Percentiles rank a stretch among this genome's conserved stretches.
phyloP scores from a whole-genome alignment of 2,329 filamentous ascomycete species.

The Phialemonium atrogriseum region DNA sequence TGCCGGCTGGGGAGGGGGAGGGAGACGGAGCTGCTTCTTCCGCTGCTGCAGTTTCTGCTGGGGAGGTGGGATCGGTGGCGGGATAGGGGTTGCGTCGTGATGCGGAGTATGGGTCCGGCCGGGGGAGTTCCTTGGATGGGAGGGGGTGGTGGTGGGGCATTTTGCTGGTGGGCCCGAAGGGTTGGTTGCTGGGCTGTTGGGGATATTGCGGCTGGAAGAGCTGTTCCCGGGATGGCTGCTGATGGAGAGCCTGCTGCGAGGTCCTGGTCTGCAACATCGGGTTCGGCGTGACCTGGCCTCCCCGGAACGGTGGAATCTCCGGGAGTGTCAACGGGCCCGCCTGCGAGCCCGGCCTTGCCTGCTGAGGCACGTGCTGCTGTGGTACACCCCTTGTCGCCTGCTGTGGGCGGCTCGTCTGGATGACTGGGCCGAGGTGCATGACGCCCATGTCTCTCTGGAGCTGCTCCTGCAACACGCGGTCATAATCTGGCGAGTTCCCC shows the following conservation, averaged over 20 bases:
- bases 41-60: too few relatives aligned
- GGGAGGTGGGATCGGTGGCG: too few relatives aligned
- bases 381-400: constrained; percentile 7
- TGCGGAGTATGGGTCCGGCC: neutral
- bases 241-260: constrained; percentile 10
- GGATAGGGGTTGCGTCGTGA: neutral
- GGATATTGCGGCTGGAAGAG: constrained; percentile 15
- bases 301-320: constrained; percentile 48
- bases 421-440: constrained; percentile 39
- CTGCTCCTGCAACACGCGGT: constrained; percentile 52
- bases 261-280: constrained; percentile 16
- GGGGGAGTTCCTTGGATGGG: constrained; percentile 13
- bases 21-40: constrained; percentile 13
- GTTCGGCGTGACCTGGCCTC: constrained; percentile 18
- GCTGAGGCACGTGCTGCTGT: constrained; percentile 25
- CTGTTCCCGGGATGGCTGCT: constrained; percentile 12
- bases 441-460: constrained; percentile 54
- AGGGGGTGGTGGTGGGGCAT: constrained; percentile 10
- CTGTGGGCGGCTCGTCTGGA: constrained; percentile 12
- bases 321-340: constrained; percentile 34
- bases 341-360: constrained; percentile 28
- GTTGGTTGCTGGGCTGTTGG: constrained; percentile 16
- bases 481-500: constrained; percentile 50
- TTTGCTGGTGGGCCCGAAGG: constrained; percentile 16
- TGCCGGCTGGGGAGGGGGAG: constrained; percentile 14